A percentile compares a stretch with the other conserved stretches of the same genome.
Conservation (phyloP, 1,284 basidiomycete species). For the Heimioporus punctisporus region DNA sequence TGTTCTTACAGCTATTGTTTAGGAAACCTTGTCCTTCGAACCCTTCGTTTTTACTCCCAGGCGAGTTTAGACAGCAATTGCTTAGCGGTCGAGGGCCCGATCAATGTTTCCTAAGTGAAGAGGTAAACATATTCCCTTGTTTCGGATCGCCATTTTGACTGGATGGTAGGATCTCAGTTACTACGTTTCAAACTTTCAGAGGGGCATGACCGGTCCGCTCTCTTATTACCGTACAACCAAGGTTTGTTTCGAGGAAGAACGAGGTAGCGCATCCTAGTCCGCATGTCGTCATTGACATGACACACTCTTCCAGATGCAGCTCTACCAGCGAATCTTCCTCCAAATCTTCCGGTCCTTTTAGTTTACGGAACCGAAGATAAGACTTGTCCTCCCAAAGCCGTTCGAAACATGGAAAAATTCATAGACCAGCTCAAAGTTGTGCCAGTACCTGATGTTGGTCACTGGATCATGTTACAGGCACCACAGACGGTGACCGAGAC, state of each 20-base stretch:
- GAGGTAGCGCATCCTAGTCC: slow-evolving; percentile 36
- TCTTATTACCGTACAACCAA: slow-evolving; percentile 70
- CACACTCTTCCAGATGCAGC: slow-evolving; percentile 18
- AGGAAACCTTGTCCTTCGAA: slow-evolving; percentile 5
- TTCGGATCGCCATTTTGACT: background rate
- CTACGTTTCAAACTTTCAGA: slow-evolving; percentile 45
- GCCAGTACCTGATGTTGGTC: slow-evolving; percentile 53
- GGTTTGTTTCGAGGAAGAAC: slow-evolving; percentile 63
- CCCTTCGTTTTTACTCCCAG: background rate
- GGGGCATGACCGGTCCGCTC: slow-evolving; percentile 67
- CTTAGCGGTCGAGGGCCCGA: slow-evolving; percentile 4
- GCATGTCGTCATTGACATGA: background rate
- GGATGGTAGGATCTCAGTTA: slow-evolving; percentile 50
- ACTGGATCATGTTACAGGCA: slow-evolving; percentile 70
- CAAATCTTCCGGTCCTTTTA: slow-evolving; percentile 58
- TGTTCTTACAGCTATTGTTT: slow-evolving; percentile 19
- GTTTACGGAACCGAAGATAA: slow-evolving; percentile 60
- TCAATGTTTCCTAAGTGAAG: slow-evolving; percentile 20
- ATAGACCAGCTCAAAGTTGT: slow-evolving; percentile 51
- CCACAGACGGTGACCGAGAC: slow-evolving; percentile 49
- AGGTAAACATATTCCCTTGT: slow-evolving; percentile 9
- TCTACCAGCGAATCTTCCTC: slow-evolving; percentile 44
- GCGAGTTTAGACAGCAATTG: too few species aligned
- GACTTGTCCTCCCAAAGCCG: slow-evolving; percentile 38
- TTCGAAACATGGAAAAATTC: slow-evolving; percentile 47